Base-by-base conservation (phyloP, 352 stramenopile species). In the Elongisporangium anandrum region DNA sequence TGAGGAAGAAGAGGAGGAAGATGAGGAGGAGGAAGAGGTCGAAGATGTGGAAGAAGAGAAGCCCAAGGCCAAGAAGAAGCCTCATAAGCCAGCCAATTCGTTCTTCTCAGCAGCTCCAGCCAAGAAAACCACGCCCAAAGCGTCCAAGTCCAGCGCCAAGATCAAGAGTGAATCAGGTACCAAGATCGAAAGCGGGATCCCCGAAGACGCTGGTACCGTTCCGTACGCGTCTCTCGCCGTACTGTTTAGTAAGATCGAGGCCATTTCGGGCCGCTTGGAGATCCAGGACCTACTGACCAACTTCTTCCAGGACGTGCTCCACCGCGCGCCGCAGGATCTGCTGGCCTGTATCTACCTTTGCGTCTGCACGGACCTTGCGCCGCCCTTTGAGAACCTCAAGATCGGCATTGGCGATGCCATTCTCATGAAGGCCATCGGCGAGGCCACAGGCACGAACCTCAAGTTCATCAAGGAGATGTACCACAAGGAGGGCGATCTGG, bases 381-480 rank as follows among this genome's bases (percentile, higher is more conserved):
- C 97, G 2, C 87, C 94, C 23, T 98, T 98, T 60, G 91, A 99
- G 64, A 98, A 97, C 70, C 75, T 99, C 8, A 98, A 99, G 75
- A 94, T 99, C 23, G 97, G 97, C 17, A 98, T 99, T 53, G 97
- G 97, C 24, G 97, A 99, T 65, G 87, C 94, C 4, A 96, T 99
- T 58, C 70, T 99, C 17, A 98, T 98, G 69, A 99, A 99, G 73
- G 94, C 96, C 3, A 97, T 99, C 56, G 90, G 83, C 12, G 86
- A 98, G 66, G 95, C 95, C 0, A 97, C 87, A 1, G 97, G 96
- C 8, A 96, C 86, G 19, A 94, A 88, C 54, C 71, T 85, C 17
- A 90, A 88, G 54, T 94, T 97, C 53, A 94, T 99, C 64, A 98
- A 99, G 69, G 80, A 97, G 29, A 96, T 97, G 75, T 98, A 98